Evolutionary conservation across 164 flowering plant genomes (phyloP).

Genomic region (Sextonia rubra): DNA sequence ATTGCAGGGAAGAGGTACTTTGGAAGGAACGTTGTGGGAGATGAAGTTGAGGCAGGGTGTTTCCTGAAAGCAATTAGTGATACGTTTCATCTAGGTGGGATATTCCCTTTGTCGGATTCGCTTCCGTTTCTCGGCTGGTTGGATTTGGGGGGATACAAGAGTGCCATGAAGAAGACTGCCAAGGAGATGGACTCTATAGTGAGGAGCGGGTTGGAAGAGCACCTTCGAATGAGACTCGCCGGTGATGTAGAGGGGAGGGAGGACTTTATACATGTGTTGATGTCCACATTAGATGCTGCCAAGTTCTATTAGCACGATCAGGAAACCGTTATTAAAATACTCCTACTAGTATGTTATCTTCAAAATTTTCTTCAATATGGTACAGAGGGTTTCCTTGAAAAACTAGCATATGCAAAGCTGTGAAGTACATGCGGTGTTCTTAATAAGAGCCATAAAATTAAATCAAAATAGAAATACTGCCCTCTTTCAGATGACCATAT

Average conservation of each 20-base stretch:
- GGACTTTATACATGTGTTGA: slow-evolving; percentile 11
- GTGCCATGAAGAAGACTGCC: slow-evolving; percentile 14
- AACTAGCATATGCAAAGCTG: no score
- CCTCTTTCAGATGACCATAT: no score
- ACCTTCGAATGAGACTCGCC: slow-evolving; percentile 9
- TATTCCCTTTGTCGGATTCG: slow-evolving; percentile 16
- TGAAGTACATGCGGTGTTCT: no score
- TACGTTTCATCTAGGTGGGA: slow-evolving; percentile 6
- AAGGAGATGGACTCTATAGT: slow-evolving; percentile 13
- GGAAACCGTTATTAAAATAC: slow-evolving; percentile 9
- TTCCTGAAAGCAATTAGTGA: slow-evolving; percentile 5
- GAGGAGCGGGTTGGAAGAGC: slow-evolving; percentile 12
- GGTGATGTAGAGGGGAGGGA: slow-evolving; percentile 9
- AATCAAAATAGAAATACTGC: no score
- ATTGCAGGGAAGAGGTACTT: slow-evolving; percentile 21
- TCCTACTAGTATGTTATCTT: not conserved
- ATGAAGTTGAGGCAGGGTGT: not conserved
- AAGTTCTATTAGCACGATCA: not conserved
- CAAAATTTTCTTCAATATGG: no score
- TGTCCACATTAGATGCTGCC: slow-evolving; percentile 3
- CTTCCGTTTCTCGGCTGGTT: slow-evolving; percentile 19
- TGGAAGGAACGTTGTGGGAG: not conserved
- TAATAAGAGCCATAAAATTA: no score
- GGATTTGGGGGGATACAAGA: slow-evolving; percentile 19
- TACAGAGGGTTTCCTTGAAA: no score